Conservation (phyloP, 225 moss, liverwort and hornwort genomes). For the Marchantia paleacea region DNA sequence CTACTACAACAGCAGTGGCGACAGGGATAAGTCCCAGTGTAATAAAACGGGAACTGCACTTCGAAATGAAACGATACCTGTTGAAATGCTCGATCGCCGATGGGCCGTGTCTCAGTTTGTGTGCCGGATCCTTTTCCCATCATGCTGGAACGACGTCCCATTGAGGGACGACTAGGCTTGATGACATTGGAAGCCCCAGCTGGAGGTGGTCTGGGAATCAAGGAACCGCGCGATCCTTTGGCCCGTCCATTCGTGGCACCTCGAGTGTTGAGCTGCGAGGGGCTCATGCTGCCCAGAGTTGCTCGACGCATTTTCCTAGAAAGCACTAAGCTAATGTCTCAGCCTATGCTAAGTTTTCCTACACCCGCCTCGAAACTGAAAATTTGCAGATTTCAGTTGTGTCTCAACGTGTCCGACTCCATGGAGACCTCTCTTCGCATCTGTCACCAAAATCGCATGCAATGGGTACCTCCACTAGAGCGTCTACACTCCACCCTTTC, state of each 20-base stretch:
- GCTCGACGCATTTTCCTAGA: conserved; percentile 44
- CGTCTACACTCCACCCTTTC: background rate
- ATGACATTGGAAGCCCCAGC: conserved; percentile 33
- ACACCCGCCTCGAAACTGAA: background rate
- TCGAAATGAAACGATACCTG: conserved; percentile 29
- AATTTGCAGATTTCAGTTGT: background rate
- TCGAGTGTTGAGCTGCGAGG: conserved; percentile 37
- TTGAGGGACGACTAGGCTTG: conserved; percentile 31
- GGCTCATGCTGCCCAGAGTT: conserved; percentile 44
- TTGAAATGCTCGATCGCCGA: conserved; percentile 72
- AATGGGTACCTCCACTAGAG: background rate
- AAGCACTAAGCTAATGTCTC: background rate
- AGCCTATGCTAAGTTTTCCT: background rate
- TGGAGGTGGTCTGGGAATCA: conserved; percentile 31
- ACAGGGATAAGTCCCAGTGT: background rate
- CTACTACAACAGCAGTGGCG: no score
- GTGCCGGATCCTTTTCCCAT: conserved; percentile 56
- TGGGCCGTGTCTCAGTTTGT: conserved; percentile 60
- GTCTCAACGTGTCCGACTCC: background rate
- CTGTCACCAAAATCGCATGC: background rate
- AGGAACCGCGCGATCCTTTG: conserved; percentile 47
- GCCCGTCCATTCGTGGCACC: conserved; percentile 34
- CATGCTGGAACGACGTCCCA: conserved; percentile 55
- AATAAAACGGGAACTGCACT: background rate
- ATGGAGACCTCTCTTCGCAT: background rate